Conservation (phyloP, 2,329 filamentous ascomycete genomes). For the Cercospora berteroae region DNA sequence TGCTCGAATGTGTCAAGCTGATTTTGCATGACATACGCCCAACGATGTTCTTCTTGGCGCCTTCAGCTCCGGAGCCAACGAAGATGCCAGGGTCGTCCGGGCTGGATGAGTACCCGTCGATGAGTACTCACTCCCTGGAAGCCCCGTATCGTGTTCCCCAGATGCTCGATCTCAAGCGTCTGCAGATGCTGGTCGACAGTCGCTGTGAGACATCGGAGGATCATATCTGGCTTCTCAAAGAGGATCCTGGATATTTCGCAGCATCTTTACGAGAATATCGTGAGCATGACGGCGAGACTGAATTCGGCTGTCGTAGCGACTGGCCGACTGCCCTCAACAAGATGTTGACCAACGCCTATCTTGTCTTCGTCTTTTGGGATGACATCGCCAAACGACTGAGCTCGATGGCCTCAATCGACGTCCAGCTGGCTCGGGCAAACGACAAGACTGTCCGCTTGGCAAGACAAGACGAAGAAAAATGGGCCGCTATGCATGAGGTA, state of each 20-base stretch:
- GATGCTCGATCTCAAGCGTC: constrained; percentile 46
- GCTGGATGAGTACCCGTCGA: constrained; percentile 12
- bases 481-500: constrained; percentile 40
- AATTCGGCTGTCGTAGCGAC: constrained; percentile 16
- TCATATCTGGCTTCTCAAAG: constrained; percentile 55
- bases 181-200: constrained; percentile 48
- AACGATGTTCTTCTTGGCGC: constrained; percentile 17
- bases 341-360: constrained; percentile 25
- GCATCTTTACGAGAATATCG: constrained; percentile 44
- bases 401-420: constrained; percentile 23
- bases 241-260: constrained; percentile 59
- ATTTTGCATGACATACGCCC: constrained; percentile 55
- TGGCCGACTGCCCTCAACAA: constrained; percentile 20
- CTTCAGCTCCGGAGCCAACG: constrained; percentile 19
- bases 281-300: constrained; percentile 48
- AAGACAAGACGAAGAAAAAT: constrained; percentile 41
- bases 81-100: constrained; percentile 1
- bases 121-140: constrained; percentile 42
- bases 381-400: constrained; percentile 19
- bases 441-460: constrained; percentile 37
- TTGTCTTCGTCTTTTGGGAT: constrained; percentile 24
- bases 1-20: constrained; percentile 48
- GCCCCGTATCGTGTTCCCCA: constrained; percentile 55
- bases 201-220: constrained; percentile 49
- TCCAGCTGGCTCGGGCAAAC: constrained; percentile 46